A percentile compares a stretch with the other conserved stretches of the same genome.
These are phyloP conservation scores for Coemansia sp. DNA, from an alignment of 192 early-diverging fungal species.

Conservation along the genomic window DNA sequence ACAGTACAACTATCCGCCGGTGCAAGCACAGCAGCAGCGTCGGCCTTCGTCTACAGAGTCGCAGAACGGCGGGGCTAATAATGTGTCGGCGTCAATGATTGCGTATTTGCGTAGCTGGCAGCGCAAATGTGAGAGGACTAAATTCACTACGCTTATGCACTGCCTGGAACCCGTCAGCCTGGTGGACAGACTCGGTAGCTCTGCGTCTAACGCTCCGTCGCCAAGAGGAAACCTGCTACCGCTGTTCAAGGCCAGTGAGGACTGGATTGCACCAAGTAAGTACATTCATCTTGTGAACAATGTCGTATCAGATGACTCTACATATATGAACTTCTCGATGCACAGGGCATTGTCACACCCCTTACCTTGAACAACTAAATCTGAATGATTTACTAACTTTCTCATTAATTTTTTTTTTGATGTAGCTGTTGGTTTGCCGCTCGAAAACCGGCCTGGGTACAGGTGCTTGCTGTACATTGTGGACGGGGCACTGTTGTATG, in stretches of 20 bases:
- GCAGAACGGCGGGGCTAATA: constrained; percentile 4
- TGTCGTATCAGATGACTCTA: constrained; percentile 6
- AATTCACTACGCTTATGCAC: constrained; percentile 34
- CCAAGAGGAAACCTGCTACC: constrained; percentile 35
- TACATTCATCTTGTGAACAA: constrained; percentile 1
- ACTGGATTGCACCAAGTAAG: constrained; percentile 53
- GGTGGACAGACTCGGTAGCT: constrained; percentile 9
- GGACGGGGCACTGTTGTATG: constrained; percentile 39
- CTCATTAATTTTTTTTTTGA: constrained; percentile 1
- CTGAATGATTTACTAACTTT: too few relatives aligned
- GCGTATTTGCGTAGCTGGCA: constrained; percentile 32
- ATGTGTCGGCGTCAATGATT: not conserved
- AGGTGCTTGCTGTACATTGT: constrained; percentile 41
- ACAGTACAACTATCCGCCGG: not conserved
- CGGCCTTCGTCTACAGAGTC: constrained; percentile 9
- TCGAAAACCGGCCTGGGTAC: constrained; percentile 47
- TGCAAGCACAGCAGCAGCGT: not conserved
- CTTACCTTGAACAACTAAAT: not conserved
- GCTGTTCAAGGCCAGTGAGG: constrained; percentile 47
- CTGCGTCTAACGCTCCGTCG: not conserved
- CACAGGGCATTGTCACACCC: not conserved
- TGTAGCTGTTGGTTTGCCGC: constrained; percentile 45
- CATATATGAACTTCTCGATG: constrained; percentile 43
- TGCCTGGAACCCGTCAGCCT: constrained; percentile 40
- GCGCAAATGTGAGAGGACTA: constrained; percentile 20